These are phyloP conservation scores for Pseudopithomyces maydicus DNA, from an alignment of 2,329 filamentous ascomycete genomes.

Conservation along the genomic window DNA sequence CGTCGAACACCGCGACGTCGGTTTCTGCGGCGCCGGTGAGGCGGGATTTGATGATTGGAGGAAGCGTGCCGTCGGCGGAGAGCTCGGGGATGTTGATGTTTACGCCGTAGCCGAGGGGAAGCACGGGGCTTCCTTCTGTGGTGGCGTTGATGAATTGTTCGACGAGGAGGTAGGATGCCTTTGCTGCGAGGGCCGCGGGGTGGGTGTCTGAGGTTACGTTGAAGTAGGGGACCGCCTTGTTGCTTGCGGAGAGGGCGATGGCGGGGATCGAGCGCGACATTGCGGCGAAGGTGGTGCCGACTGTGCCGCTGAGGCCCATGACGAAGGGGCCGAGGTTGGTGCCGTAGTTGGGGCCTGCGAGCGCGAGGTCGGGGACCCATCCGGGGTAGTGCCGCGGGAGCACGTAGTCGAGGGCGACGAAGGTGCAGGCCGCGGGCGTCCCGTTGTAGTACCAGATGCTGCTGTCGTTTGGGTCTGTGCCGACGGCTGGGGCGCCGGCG, in stretches of 20 bases:
- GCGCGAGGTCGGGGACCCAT: slow-evolving; percentile 58
- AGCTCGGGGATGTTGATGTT: slow-evolving; percentile 57
- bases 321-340: slow-evolving; percentile 60
- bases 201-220: slow-evolving; percentile 49
- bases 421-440: slow-evolving; percentile 61
- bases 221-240: slow-evolving; percentile 48
- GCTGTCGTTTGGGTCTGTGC: slow-evolving; percentile 57
- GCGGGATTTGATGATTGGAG: slow-evolving; percentile 53
- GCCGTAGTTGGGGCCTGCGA: slow-evolving; percentile 63
- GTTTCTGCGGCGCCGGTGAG: slow-evolving; percentile 55
- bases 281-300: slow-evolving; percentile 56
- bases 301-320: slow-evolving; percentile 16
- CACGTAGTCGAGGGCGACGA: slow-evolving; percentile 63
- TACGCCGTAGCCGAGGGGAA: slow-evolving; percentile 57
- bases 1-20: slow-evolving; percentile 52
- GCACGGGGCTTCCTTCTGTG: slow-evolving; percentile 25
- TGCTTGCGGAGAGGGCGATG: slow-evolving; percentile 54
- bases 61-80: slow-evolving; percentile 40
- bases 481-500: slow-evolving; percentile 54
- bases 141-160: slow-evolving; percentile 49
- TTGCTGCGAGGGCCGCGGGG: slow-evolving; percentile 51
- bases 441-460: slow-evolving; percentile 67
- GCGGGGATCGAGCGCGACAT: slow-evolving; percentile 56
- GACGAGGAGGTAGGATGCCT: slow-evolving; percentile 51
- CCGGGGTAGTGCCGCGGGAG: slow-evolving; percentile 48